These are phyloP conservation scores for Annona squamosa DNA, from an alignment of 164 flowering plant species.

Conservation along the genomic window DNA sequence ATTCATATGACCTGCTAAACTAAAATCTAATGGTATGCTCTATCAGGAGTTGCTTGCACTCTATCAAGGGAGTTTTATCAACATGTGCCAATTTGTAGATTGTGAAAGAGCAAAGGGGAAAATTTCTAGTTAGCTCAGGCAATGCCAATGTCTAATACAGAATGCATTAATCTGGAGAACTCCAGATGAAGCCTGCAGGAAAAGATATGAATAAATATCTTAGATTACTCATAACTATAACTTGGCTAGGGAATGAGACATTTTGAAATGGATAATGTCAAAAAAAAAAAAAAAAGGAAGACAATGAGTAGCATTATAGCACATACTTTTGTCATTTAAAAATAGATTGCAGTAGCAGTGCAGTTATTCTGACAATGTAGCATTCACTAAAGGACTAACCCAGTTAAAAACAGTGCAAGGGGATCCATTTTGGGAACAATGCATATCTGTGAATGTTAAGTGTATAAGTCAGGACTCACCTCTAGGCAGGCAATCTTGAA, in stretches of 20 bases:
- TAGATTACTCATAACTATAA: not conserved
- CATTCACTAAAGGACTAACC: not conserved
- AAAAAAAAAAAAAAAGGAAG: not conserved
- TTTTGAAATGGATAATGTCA: too few species aligned
- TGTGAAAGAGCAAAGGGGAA: not conserved
- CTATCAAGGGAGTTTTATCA: not conserved
- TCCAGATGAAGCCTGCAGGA: not conserved
- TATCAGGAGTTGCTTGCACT: not conserved
- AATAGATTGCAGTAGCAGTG: not conserved
- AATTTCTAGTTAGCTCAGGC: not conserved
- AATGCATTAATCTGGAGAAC: not conserved
- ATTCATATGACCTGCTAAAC: not conserved
- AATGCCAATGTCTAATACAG: not conserved
- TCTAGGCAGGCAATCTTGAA: constrained; percentile 89
- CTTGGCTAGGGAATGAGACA: not conserved
- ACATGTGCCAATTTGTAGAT: not conserved
- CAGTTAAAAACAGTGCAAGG: not conserved
- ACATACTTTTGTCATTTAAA: too few species aligned
- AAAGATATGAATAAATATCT: not conserved
- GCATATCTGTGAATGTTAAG: not conserved
- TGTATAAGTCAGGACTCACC: constrained; percentile 33
- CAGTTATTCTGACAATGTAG: not conserved
- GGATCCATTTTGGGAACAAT: not conserved
- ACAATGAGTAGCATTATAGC: not conserved
- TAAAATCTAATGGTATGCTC: not conserved